phyloP scores from a whole-genome alignment of 2,329 filamentous ascomycete genomes.

The Karstenula rhodostoma region DNA sequence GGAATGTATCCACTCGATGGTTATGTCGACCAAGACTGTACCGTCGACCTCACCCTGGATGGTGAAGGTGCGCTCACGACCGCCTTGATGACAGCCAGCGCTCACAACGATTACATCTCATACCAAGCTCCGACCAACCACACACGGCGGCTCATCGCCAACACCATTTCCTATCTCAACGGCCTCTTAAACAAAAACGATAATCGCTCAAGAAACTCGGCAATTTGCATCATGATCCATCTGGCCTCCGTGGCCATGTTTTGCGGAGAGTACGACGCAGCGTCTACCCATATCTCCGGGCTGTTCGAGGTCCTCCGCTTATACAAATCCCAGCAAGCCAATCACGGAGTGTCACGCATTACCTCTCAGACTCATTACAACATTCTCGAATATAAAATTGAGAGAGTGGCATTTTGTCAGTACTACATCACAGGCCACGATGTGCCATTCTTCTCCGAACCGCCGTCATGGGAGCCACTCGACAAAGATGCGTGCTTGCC shows the following conservation, averaged over 20 bases:
- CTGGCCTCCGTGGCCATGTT: neutral
- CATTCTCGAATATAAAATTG: neutral
- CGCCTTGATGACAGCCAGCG: neutral
- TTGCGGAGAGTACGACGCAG: neutral
- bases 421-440: neutral
- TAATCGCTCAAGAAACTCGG: neutral
- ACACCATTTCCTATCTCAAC: neutral
- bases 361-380: neutral
- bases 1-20: conserved; percentile 1
- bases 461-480: neutral
- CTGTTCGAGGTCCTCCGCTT: neutral
- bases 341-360: neutral
- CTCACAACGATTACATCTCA: neutral
- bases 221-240: neutral
- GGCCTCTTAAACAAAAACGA: neutral
- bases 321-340: neutral
- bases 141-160: neutral
- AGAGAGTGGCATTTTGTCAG: neutral
- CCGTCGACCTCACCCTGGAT: neutral
- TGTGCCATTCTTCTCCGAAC: neutral
- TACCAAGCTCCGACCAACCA: neutral
- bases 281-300: neutral
- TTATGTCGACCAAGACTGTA: neutral
- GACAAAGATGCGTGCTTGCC: neutral
- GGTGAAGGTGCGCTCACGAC: neutral